Percentiles rank a stretch among this genome's conserved stretches.
These are phyloP conservation scores for Blastocystis sp. DNA, from an alignment of 352 stramenopile species.

Conservation along the genomic window DNA sequence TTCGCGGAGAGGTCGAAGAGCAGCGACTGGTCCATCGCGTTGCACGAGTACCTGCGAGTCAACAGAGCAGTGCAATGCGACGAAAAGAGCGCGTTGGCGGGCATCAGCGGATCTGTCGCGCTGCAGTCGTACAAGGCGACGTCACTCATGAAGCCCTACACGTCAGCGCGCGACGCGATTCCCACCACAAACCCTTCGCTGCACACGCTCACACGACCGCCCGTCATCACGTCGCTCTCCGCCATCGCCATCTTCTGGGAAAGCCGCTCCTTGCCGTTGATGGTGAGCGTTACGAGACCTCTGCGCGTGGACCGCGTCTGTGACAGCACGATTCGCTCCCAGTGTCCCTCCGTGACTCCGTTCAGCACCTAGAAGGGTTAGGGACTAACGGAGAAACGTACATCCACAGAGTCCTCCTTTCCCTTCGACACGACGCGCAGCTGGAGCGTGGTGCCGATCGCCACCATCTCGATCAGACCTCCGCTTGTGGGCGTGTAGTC, in stretches of 20 bases:
- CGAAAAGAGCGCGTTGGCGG: conserved; percentile 2
- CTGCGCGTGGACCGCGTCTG: background rate
- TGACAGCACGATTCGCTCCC: background rate
- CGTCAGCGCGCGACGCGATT: no score
- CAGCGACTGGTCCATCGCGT: background rate
- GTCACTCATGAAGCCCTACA: background rate
- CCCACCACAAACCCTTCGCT: conserved; percentile 11
- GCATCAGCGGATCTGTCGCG: background rate
- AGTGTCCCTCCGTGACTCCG: background rate
- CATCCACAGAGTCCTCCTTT: conserved; percentile 8
- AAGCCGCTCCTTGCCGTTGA: background rate
- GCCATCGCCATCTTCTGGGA: conserved; percentile 24
- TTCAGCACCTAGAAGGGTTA: background rate
- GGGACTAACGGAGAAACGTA: background rate
- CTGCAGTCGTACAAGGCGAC: conserved; percentile 20
- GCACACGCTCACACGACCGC: background rate
- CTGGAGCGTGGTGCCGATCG: conserved; percentile 3
- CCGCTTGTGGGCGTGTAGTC: background rate
- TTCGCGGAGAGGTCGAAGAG: conserved; percentile 4
- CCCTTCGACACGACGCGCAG: conserved; percentile 28
- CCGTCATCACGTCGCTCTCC: background rate
- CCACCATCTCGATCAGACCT: background rate
- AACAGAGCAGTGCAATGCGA: background rate
- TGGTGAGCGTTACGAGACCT: background rate
- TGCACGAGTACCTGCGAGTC: background rate